Evolutionary conservation across 2,329 filamentous ascomycete species (phyloP), one percentile per base, ranked within the genome.

Genomic region (Fusarium marasasianum): DNA sequence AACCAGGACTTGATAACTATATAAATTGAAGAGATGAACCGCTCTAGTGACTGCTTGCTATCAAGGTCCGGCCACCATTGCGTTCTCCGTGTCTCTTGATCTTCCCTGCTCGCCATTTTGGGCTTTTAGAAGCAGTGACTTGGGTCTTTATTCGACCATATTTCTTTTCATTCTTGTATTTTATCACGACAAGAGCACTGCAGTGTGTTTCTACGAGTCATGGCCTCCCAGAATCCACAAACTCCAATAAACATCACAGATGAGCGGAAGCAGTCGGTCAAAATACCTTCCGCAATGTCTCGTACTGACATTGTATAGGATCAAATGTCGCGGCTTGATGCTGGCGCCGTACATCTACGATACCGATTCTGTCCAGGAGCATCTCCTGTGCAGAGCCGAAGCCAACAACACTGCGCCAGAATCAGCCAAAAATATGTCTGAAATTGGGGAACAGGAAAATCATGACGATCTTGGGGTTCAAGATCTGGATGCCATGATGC

Each of bases 271-370:
- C 61, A 8, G 68, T 71, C 12, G 31, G 68, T 71, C 8, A 29
- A 18, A 13, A 5, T 5, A 17, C 1, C 9, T n/a, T 13, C 10
- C 7, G 6, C 2, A 1, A 6, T 6, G 1, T 24, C 11, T 18
- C 7, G 3, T 47, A 6, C 35, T 71, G 10, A 71, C 13, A 14
- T 1, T 8, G 1, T 7, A 17, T 7, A 71, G 68, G 3, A 3
- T 12, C 5, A 29, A 38, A 20, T 37, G 31, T 35, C 5, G 29
- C 8, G 20, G 50, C 5, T 18, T n/a, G 11, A 71, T 66, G 68
- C 41, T 71, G 11, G 7, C 12, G 18, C n/a, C n/a, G 10, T 65
- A 56, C 18, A 71, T 71, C 22, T 66, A 71, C 17, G 44, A 71
- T 26, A 51, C 55, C 8, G 35, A 51, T 29, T 66, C 50, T 8